These are phyloP conservation scores for Agrocybe chaxingu DNA, from an alignment of 768 basidiomycete species.

Conservation along the genomic window DNA sequence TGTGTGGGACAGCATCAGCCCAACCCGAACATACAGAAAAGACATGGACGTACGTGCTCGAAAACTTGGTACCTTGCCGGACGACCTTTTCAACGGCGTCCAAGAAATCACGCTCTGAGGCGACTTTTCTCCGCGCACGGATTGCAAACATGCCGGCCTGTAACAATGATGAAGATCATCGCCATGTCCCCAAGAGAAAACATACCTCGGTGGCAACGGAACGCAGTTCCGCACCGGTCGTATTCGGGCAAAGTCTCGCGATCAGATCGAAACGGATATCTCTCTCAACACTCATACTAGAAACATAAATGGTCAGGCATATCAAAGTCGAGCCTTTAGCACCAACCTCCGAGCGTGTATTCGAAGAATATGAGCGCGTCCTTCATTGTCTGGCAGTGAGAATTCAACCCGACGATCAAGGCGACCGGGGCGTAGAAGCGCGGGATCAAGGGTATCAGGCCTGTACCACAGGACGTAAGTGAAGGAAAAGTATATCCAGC, in stretches of 20 bases:
- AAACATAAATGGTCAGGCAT: constrained; percentile 4
- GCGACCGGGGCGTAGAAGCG: constrained; percentile 91
- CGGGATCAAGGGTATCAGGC: constrained; percentile 98
- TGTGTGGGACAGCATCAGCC: constrained; percentile 10
- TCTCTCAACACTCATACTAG: constrained; percentile 86
- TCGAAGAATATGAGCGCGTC: constrained; percentile 92
- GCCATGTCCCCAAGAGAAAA: not conserved
- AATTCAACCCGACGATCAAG: constrained; percentile 98
- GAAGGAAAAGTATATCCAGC: not conserved
- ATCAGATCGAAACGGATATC: constrained; percentile 98
- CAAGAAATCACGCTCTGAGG: constrained; percentile 95
- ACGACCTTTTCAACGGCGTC: constrained; percentile 99
- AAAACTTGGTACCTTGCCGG: constrained; percentile 96
- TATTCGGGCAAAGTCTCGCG: constrained; percentile 94
- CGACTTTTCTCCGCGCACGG: constrained; percentile 92
- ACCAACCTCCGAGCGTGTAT: constrained; percentile 92
- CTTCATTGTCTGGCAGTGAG: constrained; percentile 90
- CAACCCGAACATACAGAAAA: constrained; percentile 3
- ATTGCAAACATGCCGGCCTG: constrained; percentile 99
- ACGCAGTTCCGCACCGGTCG: constrained; percentile 96
- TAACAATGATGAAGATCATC: constrained; percentile 1
- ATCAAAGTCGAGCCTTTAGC: not conserved
- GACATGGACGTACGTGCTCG: constrained; percentile 73
- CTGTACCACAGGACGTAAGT: constrained; percentile 34
- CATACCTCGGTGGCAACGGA: constrained; percentile 93